These are phyloP conservation scores for Hygrophorus russula DNA, from an alignment of 768 basidiomycete genomes.

Conservation along the genomic window DNA sequence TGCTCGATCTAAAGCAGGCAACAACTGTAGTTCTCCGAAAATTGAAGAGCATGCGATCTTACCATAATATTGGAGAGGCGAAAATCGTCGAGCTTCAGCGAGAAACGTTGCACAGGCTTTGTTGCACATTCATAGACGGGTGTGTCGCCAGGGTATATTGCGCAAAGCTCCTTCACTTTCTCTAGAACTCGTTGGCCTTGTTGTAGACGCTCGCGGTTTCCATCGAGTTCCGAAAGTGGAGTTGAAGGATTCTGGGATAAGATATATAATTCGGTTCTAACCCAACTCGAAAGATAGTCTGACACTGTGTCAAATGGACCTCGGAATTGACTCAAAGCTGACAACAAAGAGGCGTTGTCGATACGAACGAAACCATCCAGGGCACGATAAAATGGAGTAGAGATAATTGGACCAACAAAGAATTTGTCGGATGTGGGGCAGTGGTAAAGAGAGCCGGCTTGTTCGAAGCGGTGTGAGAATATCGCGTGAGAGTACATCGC, in stretches of 20 bases:
- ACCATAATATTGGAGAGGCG: slow-evolving; percentile 13
- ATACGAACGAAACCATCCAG: slow-evolving; percentile 10
- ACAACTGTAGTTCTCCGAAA: not conserved
- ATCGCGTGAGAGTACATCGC: slow-evolving; percentile 7
- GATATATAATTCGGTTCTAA: slow-evolving; percentile 8
- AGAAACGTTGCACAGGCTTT: slow-evolving; percentile 7
- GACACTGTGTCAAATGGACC: slow-evolving; percentile 9
- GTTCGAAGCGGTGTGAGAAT: slow-evolving; percentile 10
- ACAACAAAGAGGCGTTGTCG: not conserved
- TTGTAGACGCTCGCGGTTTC: slow-evolving; percentile 6
- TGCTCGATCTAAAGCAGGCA: slow-evolving; percentile 8
- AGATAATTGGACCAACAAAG: slow-evolving; percentile 12
- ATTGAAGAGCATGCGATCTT: not conserved
- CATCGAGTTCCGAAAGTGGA: slow-evolving; percentile 5
- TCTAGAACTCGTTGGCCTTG: slow-evolving; percentile 7
- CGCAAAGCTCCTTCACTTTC: slow-evolving; percentile 9
- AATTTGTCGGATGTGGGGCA: not conserved
- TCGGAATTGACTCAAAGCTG: slow-evolving; percentile 2
- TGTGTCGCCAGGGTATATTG: slow-evolving; percentile 11
- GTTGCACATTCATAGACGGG: slow-evolving; percentile 4
- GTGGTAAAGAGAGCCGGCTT: slow-evolving; percentile 11
- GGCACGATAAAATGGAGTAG: slow-evolving; percentile 11
- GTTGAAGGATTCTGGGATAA: not conserved
- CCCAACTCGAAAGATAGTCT: slow-evolving; percentile 6
- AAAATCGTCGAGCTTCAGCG: slow-evolving; percentile 11